Evolutionary conservation across 2,329 filamentous ascomycete genomes (phyloP), one percentile per base, ranked within the genome.

Genomic region (Alternaria novae-zelandiae): DNA sequence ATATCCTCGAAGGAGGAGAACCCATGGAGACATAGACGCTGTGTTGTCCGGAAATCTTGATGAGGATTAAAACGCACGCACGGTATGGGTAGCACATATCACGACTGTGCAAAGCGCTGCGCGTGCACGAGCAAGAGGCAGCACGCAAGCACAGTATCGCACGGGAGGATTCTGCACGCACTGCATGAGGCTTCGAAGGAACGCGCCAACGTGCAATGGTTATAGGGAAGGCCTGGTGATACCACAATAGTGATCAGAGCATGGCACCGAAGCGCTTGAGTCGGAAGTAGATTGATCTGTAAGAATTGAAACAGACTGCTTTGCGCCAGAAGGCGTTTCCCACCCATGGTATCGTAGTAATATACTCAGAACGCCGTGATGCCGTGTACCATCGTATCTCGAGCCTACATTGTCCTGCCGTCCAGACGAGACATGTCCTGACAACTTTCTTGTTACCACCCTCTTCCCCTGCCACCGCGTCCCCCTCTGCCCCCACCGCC

Each of bases 401-500:
- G 11, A 55, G 30, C 32, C 26, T 44, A 46, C 23, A 15, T 54
- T 7, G 49, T 21, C 21, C 17, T 28, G 26, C 20, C 47, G 44
- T 26, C 53, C 36, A 15, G 23, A 53, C 9, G 21, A 44, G 28
- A 51, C 17, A 49, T 30, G 32, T 15, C 25, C 21, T 45, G 17
- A 25, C 26, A n/a, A 17, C 15, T 6, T 13, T 49, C 3, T 12
- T 15, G 54, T 47, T 60, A 73, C 69, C 74, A 74, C 45, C 75
- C 71, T 51, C 73, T 65, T 63, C 67, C 70, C 30, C 70, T 64
- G 20, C 70, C 68, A 6, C 72, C 71, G 57, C 77, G 64, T 12
- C 72, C 68, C 0, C 76, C 74, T 59, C 75, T 67, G 10, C 74
- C 62, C 12, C 73, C 73, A 32, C 74, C 71, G 21, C 70, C 74